These are phyloP conservation scores for Calocybe gangraenosa DNA, from an alignment of 768 basidiomycete species.

Conservation along the genomic window DNA sequence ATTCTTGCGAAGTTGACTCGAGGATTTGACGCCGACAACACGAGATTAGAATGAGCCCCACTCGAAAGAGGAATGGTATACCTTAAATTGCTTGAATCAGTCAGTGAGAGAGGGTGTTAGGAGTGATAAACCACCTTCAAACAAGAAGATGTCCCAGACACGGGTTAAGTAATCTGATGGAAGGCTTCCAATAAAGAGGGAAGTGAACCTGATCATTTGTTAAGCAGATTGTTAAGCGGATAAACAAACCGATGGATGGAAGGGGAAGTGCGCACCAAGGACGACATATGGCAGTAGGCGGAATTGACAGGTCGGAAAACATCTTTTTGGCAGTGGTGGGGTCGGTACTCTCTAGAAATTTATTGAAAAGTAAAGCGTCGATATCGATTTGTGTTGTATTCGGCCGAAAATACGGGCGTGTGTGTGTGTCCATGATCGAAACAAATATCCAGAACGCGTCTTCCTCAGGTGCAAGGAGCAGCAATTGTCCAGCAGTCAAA, in stretches of 20 bases:
- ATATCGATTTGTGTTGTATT: not conserved
- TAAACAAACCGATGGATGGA: too few species aligned
- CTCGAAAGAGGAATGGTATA: slow-evolving; percentile 68
- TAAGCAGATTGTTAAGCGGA: not conserved
- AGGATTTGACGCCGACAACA: slow-evolving; percentile 59
- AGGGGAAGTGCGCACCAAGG: slow-evolving; percentile 15
- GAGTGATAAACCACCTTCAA: slow-evolving; percentile 73
- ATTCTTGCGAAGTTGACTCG: slow-evolving; percentile 41
- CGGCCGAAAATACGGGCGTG: slow-evolving; percentile 71
- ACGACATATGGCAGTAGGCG: not conserved
- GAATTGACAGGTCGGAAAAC: not conserved
- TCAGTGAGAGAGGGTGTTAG: not conserved
- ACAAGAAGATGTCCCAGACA: slow-evolving; percentile 81
- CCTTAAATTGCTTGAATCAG: slow-evolving; percentile 34
- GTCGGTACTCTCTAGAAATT: not conserved
- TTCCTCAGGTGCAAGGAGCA: slow-evolving; percentile 77
- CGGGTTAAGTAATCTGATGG: slow-evolving; percentile 64
- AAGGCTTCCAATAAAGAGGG: slow-evolving; percentile 64
- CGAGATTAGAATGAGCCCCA: slow-evolving; percentile 61
- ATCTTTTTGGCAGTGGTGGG: not conserved
- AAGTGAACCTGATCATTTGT: slow-evolving; percentile 54
- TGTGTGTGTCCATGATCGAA: slow-evolving; percentile 78
- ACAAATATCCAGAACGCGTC: slow-evolving; percentile 91
- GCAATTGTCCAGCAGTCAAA: slow-evolving; percentile 65
- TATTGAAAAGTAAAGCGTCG: not conserved